Conservation (phyloP, 116 monocot species). For the Phalaenopsis hybrid region DNA sequence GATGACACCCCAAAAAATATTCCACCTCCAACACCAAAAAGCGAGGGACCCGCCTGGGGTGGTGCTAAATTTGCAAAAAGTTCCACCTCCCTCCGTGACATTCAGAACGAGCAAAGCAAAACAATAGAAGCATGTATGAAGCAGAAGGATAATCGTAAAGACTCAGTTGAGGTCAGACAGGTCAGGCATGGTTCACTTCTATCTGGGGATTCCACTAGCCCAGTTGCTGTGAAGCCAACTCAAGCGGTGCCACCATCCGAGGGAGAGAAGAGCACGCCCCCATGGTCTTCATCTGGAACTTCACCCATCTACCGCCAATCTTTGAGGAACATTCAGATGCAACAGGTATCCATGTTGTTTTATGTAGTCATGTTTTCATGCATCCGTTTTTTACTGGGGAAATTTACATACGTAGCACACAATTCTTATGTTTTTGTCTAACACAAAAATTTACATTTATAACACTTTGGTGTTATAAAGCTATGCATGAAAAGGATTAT, state of each 20-base stretch:
- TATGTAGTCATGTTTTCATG: neutral
- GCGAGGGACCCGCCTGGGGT: slow-evolving; percentile 94
- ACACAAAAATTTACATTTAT: too few species aligned
- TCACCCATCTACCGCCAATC: slow-evolving; percentile 69
- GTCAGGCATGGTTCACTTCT: slow-evolving; percentile 50
- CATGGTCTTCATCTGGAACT: slow-evolving; percentile 72
- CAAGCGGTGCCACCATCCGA: slow-evolving; percentile 26
- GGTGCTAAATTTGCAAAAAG: slow-evolving; percentile 58
- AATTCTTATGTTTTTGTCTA: too few species aligned
- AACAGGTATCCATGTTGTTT: slow-evolving; percentile 57
- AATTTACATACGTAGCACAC: too few species aligned
- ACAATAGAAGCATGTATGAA: slow-evolving; percentile 16
- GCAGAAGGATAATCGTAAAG: slow-evolving; percentile 25
- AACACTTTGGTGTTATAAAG: too few species aligned
- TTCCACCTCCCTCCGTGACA: slow-evolving; percentile 65
- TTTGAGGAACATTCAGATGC: slow-evolving; percentile 88
- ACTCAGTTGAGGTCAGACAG: slow-evolving; percentile 25
- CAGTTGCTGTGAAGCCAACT: slow-evolving; percentile 43
- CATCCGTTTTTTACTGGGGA: neutral
- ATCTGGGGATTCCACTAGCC: slow-evolving; percentile 27
- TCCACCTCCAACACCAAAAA: slow-evolving; percentile 63
- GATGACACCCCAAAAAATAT: slow-evolving; percentile 56
- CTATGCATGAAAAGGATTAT: too few species aligned
- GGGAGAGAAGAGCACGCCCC: slow-evolving; percentile 70
- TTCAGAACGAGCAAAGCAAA: slow-evolving; percentile 88